Evolutionary conservation across 768 basidiomycete species (phyloP).

Genomic region (Dentipellis sp.): DNA sequence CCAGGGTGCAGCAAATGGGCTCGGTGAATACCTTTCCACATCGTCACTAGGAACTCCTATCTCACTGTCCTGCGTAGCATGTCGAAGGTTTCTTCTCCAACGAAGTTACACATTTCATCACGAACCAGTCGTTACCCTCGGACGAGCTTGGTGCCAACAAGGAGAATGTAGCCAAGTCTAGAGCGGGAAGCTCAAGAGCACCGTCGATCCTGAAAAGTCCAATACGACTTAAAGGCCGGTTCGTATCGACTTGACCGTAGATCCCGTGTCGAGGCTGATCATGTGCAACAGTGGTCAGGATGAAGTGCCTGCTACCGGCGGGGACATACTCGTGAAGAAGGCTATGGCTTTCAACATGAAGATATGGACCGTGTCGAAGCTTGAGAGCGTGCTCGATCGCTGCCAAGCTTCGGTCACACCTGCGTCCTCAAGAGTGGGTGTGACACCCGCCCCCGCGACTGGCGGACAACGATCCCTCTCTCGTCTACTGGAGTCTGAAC

Average conservation of each 20-base stretch:
- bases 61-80: constrained; percentile 34
- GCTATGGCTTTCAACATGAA: constrained; percentile 70
- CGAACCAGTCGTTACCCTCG: constrained; percentile 35
- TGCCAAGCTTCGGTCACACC: constrained; percentile 34
- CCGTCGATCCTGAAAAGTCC: constrained; percentile 48
- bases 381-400: constrained; percentile 63
- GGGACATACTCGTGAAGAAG: constrained; percentile 50
- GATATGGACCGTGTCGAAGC: constrained; percentile 73
- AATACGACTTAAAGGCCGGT: constrained; percentile 54
- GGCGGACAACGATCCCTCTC: constrained; percentile 38
- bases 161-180: constrained; percentile 41
- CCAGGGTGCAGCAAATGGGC: constrained; percentile 57
- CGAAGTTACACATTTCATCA: constrained; percentile 80
- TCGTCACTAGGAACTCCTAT: background rate
- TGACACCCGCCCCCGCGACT: constrained; percentile 19
- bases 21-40: constrained; percentile 46
- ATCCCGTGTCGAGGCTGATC: background rate
- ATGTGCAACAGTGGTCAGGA: constrained; percentile 20
- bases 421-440: constrained; percentile 9
- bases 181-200: constrained; percentile 13
- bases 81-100: constrained; percentile 86
- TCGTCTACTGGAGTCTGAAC: constrained; percentile 70
- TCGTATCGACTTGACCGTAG: constrained; percentile 13
- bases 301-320: constrained; percentile 16
- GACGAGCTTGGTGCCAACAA: constrained; percentile 41